Base-by-base conservation (phyloP, 345 rosid species). In the Salix koriyanagi region DNA sequence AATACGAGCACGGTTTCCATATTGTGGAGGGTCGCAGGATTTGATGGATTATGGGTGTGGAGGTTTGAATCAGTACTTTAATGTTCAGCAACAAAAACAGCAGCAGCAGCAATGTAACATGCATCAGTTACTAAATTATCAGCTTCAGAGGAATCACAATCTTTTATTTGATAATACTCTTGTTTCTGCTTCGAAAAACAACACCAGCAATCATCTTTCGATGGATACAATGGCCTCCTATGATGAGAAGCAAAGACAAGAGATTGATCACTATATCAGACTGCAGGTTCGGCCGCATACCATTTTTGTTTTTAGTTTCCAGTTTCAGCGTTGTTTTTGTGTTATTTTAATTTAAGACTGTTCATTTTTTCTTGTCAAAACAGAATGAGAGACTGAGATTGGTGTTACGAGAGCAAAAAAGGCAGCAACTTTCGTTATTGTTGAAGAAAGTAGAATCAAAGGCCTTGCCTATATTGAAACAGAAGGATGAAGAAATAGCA, bases 1-100 rank as follows among this genome's bases (percentile, higher is more conserved):
- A 9, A 83, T 94, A 42, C 89, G 88, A 82, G 90, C 97, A 16
- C 91, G 86, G 91, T 71, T 87, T 67, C 86, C 90, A 1, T 73
- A 77, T 28, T 84, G 74, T 30, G 89, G 82, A 4, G 89, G 82
- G 5, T 83, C 84, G 2, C 89, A 86, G 28, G 90, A 86, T 79
- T 78, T 73, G 85, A 74, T 81, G 65, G 88, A 81, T 65, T 84
- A 84, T 71, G 88, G 83, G 7, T 69, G 81, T 60, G 84, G 79
- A 10, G 77, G 52, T 7, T 75, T 73, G 42, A 69, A 70, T 25
- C 65, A 64, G 15, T 62, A 36, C 44, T 69, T 75, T 7, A 30
- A 76, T 78, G 67, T 65, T 32, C 87, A 82, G 39, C 90, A 84
- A 46, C 76, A 73, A 4, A 87, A 82, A 9, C 85, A 67, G 37